Conservation (phyloP, 1,139 yeast species). For the Kurtzmaniella quercitrusa region DNA sequence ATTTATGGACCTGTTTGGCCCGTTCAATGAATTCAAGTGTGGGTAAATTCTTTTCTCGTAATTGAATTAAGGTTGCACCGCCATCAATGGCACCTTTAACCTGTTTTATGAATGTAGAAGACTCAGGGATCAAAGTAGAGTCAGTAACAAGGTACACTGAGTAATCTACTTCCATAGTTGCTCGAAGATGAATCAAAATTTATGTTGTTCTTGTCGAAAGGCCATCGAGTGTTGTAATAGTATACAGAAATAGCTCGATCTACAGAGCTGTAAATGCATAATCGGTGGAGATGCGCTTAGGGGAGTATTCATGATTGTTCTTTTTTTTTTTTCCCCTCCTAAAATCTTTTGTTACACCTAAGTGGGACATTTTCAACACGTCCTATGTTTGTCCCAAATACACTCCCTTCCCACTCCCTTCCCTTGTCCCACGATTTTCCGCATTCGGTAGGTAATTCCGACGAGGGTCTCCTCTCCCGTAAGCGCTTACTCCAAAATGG, state of each 20-base stretch:
- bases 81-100: slow-evolving; percentile 58
- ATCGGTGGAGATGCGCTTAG: background rate
- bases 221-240: no score
- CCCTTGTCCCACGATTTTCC: no score
- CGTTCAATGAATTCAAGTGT: slow-evolving; percentile 64
- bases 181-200: background rate
- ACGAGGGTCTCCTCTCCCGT: background rate
- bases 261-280: background rate
- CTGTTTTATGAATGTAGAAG: slow-evolving; percentile 54
- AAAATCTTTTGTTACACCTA: background rate
- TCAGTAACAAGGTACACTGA: slow-evolving; percentile 79
- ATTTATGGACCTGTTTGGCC: slow-evolving; percentile 56
- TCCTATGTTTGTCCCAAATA: background rate
- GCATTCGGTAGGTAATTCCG: background rate
- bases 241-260: background rate
- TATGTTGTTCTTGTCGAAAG: no score
- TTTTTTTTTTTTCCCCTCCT: background rate
- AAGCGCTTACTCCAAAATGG: no score
- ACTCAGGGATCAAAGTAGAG: slow-evolving; percentile 67
- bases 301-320: background rate
- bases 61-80: slow-evolving; percentile 80
- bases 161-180: slow-evolving; percentile 41
- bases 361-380: no score
- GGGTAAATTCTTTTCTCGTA: slow-evolving; percentile 73
- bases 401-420: no score